Evolutionary conservation across 306 rosid species (phyloP).

Genomic region (Delonix regia): DNA sequence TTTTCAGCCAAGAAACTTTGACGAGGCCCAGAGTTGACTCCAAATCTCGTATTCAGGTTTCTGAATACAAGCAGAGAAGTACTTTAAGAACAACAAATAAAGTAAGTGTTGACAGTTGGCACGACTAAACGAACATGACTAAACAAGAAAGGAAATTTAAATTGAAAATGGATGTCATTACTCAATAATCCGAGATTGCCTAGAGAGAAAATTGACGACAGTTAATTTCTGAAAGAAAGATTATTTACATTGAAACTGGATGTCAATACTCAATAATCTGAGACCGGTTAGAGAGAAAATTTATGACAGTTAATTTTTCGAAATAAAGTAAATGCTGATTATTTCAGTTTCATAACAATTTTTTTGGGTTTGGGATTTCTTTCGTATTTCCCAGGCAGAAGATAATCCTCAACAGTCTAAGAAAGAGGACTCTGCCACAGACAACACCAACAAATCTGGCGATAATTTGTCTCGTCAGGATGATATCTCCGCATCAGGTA

Average conservation of each 20-base stretch:
- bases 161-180: constrained; percentile 6
- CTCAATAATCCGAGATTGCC: constrained; percentile 33
- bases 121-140: constrained; percentile 27
- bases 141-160: constrained; percentile 36
- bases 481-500: constrained; percentile 53
- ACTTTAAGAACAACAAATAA: constrained; percentile 38
- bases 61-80: constrained; percentile 47
- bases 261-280: constrained; percentile 21
- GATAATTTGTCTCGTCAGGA: constrained; percentile 43
- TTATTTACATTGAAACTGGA: constrained; percentile 29
- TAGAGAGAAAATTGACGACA: background rate
- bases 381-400: constrained; percentile 52
- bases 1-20: constrained; percentile 72
- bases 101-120: constrained; percentile 37
- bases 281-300: constrained; percentile 21
- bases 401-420: constrained; percentile 41
- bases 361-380: constrained; percentile 29
- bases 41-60: constrained; percentile 45
- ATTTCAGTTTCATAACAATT: constrained; percentile 24
- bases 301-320: background rate
- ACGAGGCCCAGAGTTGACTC: constrained; percentile 45
- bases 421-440: constrained; percentile 41
- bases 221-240: background rate
- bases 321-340: background rate
- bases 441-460: constrained; percentile 31